These are phyloP conservation scores for Clonostachys solani DNA, from an alignment of 2,329 filamentous ascomycete genomes.

Conservation along the genomic window DNA sequence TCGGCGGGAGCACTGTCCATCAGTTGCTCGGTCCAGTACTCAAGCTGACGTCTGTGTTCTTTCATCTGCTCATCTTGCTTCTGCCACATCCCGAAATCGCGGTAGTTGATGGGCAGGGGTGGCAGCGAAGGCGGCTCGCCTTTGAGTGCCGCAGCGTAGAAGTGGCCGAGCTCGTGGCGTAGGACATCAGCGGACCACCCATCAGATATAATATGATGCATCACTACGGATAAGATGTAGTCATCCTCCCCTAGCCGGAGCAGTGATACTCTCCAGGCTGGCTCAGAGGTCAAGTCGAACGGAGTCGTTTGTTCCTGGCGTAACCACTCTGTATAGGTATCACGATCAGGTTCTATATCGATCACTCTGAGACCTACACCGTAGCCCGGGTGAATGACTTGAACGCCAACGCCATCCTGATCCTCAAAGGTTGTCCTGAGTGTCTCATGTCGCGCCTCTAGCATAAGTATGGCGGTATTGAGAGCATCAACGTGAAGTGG, in stretches of 20 bases:
- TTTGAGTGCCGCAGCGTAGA: constrained; percentile 3
- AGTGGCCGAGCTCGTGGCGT: neutral
- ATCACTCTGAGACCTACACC: neutral
- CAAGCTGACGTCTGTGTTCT: constrained; percentile 10
- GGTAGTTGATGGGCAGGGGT: constrained; percentile 15
- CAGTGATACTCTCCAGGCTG: constrained; percentile 12
- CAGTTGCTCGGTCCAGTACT: constrained; percentile 11
- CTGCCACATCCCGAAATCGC: constrained; percentile 16
- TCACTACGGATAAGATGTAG: constrained; percentile 4
- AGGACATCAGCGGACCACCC: constrained; percentile 5
- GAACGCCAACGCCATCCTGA: constrained; percentile 1
- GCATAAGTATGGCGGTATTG: constrained; percentile 1
- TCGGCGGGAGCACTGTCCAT: constrained; percentile 1
- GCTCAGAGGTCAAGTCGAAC: constrained; percentile 11
- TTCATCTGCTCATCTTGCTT: constrained; percentile 6
- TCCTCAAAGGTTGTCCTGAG: constrained; percentile 6
- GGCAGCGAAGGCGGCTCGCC: constrained; percentile 2
- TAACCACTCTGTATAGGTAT: no score
- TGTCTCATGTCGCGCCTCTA: constrained; percentile 8
- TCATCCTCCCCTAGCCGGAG: constrained; percentile 6
- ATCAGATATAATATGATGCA: constrained; percentile 5
- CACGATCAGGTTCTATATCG: no score
- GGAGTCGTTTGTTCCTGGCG: constrained; percentile 10
- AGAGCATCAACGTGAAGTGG: constrained; percentile 2
- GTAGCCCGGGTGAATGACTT: constrained; percentile 1